Percentiles rank a stretch among this genome's conserved stretches.
phyloP scores from a whole-genome alignment of 805 yeast genomes.

The Debaryomyces castellii region DNA sequence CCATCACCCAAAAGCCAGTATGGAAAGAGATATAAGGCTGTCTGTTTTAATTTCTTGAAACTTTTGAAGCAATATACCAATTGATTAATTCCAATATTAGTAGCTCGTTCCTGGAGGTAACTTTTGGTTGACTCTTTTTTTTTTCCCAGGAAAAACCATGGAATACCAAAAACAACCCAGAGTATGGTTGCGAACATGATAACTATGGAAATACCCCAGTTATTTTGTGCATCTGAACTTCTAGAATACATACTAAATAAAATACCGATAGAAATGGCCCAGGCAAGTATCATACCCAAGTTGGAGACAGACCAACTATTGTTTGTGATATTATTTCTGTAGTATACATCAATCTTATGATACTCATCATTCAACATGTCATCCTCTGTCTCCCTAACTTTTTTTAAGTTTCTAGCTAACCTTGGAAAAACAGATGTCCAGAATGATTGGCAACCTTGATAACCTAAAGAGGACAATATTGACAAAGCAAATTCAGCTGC shows the following conservation, averaged over 20 bases:
- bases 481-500: conserved; percentile 3
- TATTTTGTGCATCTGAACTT: conserved; percentile 1
- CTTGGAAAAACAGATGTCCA: conserved; percentile 2
- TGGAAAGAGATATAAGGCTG: conserved; percentile 2
- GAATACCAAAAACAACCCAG: conserved; percentile 6
- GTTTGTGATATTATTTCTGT: conserved; percentile 7
- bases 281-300: conserved; percentile 2
- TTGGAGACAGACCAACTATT: conserved; percentile 5
- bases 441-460: conserved; percentile 4
- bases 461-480: conserved; percentile 1
- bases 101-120: background rate
- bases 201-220: conserved; percentile 5
- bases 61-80: conserved; percentile 3
- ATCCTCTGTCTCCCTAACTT: conserved; percentile 1
- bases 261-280: conserved; percentile 4
- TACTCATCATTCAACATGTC: conserved; percentile 5
- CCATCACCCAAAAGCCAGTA: conserved; percentile 3
- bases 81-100: conserved; percentile 2
- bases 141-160: conserved; percentile 8
- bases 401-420: conserved; percentile 1
- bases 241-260: conserved; percentile 2
- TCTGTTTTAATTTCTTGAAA: conserved; percentile 2
- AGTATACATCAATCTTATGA: conserved; percentile 2
- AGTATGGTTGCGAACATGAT: conserved; percentile 3
- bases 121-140: conserved; percentile 3